Base-by-base conservation (phyloP, 2,329 filamentous ascomycete genomes). In the Onygenales sp. region DNA sequence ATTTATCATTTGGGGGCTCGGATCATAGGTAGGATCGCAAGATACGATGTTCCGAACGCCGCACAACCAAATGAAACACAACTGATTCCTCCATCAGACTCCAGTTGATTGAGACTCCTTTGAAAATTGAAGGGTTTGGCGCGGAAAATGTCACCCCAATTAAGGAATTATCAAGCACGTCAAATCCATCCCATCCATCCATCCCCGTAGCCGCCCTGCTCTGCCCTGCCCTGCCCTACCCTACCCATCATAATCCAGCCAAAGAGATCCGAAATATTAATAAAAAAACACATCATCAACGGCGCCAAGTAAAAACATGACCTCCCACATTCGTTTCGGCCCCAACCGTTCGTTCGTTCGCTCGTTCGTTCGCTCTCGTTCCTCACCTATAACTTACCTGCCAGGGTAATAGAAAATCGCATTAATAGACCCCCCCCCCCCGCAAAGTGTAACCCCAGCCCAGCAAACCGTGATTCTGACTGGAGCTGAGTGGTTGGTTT, bases 11-110 rank as follows among this genome's bases (percentile, higher is more conserved):
- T 44, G 27, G 49, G 9, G 48, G 39, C 13, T 45, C 36, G 50
- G 51, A 33, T 58, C 56, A 56, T 52, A 55, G 52, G 54, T 52
- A 55, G 52, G 54, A 55, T 58, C 51, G 55, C 53, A 54, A 49
- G 49, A 52, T 52, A 52, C 48, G 49, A 53, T 57, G 39, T 54
- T 56, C 58, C 53, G 52, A 55, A 52, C 52, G 10, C 49, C 45
- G 55, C 56, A 34, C 53, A 52, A 44, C 14, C 21, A 47, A 43
- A 45, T 51, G 39, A 43, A 45, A 52, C 49, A 17, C 17, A 17
- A 17, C 17, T 17, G 17, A 17, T 17, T 17, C 17, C 17, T 17
- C 17, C 17, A 17, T 17, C 17, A 17, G 17, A 17, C 17, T 17
- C 17, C 17, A 17, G 17, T 17, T 17, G 17, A 17, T 17, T 17